A percentile compares a stretch with the other conserved stretches of the same genome.
Evolutionary conservation across 768 basidiomycete species (phyloP).

Genomic region (Hemileccinum rubropunctum): DNA sequence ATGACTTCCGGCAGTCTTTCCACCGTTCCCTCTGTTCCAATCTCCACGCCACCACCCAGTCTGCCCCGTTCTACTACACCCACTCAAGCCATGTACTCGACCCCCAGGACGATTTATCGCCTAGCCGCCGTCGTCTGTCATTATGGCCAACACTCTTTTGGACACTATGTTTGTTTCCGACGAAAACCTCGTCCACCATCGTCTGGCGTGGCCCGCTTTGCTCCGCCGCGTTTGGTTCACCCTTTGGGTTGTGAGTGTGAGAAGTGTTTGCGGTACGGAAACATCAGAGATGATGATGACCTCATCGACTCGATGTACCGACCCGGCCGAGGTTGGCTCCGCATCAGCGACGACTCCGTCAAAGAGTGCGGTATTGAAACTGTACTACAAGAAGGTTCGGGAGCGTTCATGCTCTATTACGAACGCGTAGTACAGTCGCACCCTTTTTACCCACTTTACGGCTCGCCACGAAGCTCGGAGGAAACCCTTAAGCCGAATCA

Average conservation of each 20-base stretch:
- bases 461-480: constrained; percentile 51
- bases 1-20: constrained; percentile 80
- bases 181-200: constrained; percentile 64
- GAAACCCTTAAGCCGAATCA: constrained; percentile 60
- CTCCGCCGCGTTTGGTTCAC: constrained; percentile 39
- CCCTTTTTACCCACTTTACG: constrained; percentile 32
- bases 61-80: constrained; percentile 52
- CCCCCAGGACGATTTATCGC: constrained; percentile 76
- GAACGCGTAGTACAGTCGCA: constrained; percentile 58
- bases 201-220: constrained; percentile 38
- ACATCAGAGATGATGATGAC: constrained; percentile 57
- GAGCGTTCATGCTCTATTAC: constrained; percentile 92
- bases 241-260: constrained; percentile 47
- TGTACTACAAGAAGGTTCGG: constrained; percentile 71
- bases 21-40: constrained; percentile 63
- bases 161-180: constrained; percentile 92
- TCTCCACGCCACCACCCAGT: constrained; percentile 59
- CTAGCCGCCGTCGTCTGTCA: constrained; percentile 87
- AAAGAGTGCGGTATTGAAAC: constrained; percentile 70
- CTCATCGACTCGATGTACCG: constrained; percentile 27
- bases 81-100: constrained; percentile 50
- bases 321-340: constrained; percentile 75
- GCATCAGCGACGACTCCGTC: constrained; percentile 85
- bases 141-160: constrained; percentile 89
- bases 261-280: constrained; percentile 45